Conservation (phyloP, 2,329 filamentous ascomycete species). For the Phoma herbarum region DNA sequence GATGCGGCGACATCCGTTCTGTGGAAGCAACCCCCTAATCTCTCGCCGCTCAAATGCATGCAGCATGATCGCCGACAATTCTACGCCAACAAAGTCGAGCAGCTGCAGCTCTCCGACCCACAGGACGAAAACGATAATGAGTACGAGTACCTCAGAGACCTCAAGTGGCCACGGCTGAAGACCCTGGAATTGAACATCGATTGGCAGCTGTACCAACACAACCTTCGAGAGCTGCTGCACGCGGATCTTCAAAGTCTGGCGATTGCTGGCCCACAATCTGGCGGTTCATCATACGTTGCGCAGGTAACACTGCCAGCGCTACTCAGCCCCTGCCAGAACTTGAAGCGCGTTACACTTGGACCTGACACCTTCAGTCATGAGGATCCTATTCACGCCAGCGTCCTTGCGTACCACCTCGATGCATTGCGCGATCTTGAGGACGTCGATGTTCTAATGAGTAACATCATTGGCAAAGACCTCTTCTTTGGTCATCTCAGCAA, state of each 20-base stretch:
- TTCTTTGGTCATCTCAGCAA: constrained; percentile 41
- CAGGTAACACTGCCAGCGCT: constrained; percentile 35
- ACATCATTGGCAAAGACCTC: constrained; percentile 36
- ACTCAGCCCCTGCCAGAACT: constrained; percentile 29
- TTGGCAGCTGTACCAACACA: constrained; percentile 31
- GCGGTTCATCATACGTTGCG: constrained; percentile 33
- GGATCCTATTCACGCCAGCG: constrained; percentile 35
- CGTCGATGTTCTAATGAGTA: constrained; percentile 37
- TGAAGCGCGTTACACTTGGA: constrained; percentile 42
- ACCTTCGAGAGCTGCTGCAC: constrained; percentile 37
- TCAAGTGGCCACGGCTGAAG: constrained; percentile 43
- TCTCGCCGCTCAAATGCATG: constrained; percentile 39
- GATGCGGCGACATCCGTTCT: constrained; percentile 44
- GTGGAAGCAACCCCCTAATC: constrained; percentile 44
- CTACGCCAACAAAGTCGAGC: constrained; percentile 46
- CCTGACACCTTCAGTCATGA: constrained; percentile 29
- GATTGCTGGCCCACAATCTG: constrained; percentile 37
- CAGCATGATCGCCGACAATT: constrained; percentile 33
- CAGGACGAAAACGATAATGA: constrained; percentile 25
- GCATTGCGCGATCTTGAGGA: constrained; percentile 29
- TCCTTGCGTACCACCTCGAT: constrained; percentile 34
- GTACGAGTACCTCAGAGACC: constrained; percentile 35
- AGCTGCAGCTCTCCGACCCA: constrained; percentile 35
- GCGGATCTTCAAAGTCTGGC: constrained; percentile 37
- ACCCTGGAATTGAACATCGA: constrained; percentile 44